phyloP scores from a whole-genome alignment of 805 yeast species.

The Yarrowia sp. region DNA sequence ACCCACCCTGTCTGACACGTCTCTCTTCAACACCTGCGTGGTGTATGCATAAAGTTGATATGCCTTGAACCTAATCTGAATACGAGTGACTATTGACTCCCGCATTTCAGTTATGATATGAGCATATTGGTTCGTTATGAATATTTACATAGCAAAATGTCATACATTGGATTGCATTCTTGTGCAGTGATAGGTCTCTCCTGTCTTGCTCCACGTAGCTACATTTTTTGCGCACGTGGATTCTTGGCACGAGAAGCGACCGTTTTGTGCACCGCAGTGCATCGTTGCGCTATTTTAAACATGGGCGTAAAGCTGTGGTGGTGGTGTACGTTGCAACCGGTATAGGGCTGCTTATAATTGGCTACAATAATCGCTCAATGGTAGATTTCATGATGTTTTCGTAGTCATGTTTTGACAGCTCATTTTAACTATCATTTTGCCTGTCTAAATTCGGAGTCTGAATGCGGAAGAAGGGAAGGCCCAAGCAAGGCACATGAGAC shows the following conservation, averaged over 20 bases:
- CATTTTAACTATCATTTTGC: neutral
- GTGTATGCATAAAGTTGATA: conserved; percentile 9
- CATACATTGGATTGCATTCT: neutral
- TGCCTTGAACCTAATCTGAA: conserved; percentile 18
- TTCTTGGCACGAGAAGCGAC: conserved; percentile 6
- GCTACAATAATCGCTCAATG: no score
- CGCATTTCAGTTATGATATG: neutral
- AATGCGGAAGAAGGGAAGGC: neutral
- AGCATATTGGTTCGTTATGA: neutral
- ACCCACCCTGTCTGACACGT: neutral
- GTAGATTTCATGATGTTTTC: no score
- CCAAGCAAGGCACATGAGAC: neutral
- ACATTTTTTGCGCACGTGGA: neutral
- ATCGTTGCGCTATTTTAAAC: neutral
- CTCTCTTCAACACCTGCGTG: conserved; percentile 1
- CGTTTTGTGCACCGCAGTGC: conserved; percentile 14
- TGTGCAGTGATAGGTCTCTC: no score
- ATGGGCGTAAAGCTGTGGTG: neutral
- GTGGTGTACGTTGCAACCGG: neutral
- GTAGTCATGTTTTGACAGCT: neutral
- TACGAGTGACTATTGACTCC: neutral
- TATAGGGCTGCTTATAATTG: no score
- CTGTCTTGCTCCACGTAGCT: neutral
- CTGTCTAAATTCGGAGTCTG: neutral
- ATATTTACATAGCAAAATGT: neutral